phyloP scores from a whole-genome alignment of 2,329 filamentous ascomycete species.

The Venturia asperata region DNA sequence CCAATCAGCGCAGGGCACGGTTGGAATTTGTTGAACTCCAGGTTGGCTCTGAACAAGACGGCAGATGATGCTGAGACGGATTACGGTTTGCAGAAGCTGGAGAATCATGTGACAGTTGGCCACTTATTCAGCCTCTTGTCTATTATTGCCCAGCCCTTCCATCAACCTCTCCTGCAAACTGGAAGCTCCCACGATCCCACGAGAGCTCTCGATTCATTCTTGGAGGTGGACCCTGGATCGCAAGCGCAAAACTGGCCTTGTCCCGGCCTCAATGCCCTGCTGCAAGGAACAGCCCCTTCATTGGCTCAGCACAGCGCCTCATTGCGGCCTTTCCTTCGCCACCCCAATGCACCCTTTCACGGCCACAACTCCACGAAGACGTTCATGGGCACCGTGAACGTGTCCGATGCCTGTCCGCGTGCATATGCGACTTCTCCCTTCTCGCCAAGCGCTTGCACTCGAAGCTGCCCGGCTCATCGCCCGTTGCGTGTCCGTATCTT shows the following conservation, averaged over 20 bases:
- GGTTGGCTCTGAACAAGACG: too few species aligned
- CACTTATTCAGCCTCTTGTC: background rate
- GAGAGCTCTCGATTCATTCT: background rate
- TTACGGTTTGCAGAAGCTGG: background rate
- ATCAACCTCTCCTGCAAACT: too few species aligned
- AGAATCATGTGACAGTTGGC: background rate
- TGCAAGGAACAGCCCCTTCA: background rate
- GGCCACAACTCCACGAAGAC: background rate
- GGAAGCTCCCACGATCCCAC: background rate
- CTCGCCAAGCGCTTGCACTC: too few species aligned
- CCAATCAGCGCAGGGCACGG: background rate
- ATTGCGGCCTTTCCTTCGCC: background rate
- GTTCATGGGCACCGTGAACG: background rate
- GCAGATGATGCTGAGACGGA: background rate
- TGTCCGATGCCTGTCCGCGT: too few species aligned
- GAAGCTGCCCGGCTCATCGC: too few species aligned
- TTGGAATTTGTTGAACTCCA: background rate
- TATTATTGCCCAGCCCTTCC: too few species aligned
- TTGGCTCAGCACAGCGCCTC: background rate
- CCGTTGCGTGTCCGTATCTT: background rate
- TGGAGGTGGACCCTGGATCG: background rate
- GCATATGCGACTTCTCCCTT: too few species aligned
- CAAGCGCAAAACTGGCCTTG: background rate
- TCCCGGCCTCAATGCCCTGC: background rate
- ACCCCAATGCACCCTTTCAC: background rate